phyloP scores from a whole-genome alignment of 2,329 filamentous ascomycete genomes.

The Penicillium sp. region DNA sequence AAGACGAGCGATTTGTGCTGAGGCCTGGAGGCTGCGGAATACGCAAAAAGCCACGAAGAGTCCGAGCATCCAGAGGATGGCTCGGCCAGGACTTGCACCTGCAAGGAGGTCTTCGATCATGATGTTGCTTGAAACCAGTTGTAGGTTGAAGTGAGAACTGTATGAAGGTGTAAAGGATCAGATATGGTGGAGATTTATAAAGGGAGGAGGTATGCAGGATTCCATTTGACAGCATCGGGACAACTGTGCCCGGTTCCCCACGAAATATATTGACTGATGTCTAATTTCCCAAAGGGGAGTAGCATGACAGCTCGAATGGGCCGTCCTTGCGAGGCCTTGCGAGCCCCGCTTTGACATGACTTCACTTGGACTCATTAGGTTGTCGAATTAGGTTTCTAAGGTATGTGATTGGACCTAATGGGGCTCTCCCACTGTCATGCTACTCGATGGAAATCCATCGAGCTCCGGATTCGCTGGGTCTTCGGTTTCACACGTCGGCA shows the following conservation, averaged over 20 bases:
- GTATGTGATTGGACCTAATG: background rate
- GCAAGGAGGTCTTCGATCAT: constrained; percentile 53
- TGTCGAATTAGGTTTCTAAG: background rate
- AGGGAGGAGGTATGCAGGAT: background rate
- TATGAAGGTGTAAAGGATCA: background rate
- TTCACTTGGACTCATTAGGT: background rate
- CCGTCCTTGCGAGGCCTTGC: background rate
- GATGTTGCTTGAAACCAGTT: constrained; percentile 21
- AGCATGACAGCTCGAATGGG: background rate
- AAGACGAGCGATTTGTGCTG: constrained; percentile 32
- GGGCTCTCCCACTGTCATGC: background rate
- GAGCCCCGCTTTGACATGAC: constrained; percentile 7
- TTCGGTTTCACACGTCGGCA: constrained; percentile 1
- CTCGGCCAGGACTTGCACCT: constrained; percentile 47
- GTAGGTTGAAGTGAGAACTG: background rate
- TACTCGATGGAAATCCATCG: background rate
- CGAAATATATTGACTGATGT: background rate
- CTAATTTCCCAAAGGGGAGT: background rate
- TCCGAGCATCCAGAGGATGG: constrained; percentile 41
- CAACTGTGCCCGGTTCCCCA: background rate
- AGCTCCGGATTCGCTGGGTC: background rate
- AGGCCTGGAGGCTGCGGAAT: constrained; percentile 31
- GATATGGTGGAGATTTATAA: background rate
- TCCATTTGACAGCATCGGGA: background rate
- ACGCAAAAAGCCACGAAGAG: constrained; percentile 42